These are phyloP conservation scores for Aspergillus terreus DNA, from an alignment of 2,329 filamentous ascomycete genomes.

Conservation along the genomic window DNA sequence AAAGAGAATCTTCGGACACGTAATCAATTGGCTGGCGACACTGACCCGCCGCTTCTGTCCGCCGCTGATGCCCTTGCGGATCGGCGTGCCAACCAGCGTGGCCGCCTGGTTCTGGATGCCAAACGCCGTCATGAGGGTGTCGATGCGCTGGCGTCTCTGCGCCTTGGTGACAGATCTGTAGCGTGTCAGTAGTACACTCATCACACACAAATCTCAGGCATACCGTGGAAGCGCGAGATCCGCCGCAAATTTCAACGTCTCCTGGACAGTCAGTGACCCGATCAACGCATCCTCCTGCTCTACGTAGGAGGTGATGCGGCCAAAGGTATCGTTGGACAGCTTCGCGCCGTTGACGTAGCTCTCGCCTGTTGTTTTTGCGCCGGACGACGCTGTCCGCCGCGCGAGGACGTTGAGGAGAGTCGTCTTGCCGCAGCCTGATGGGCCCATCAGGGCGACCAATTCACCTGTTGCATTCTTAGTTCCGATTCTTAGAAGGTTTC, in stretches of 20 bases:
- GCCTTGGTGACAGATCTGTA: conserved; percentile 48
- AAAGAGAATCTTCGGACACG: conserved; percentile 75
- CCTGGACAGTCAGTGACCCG: conserved; percentile 72
- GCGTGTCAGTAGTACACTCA: not conserved
- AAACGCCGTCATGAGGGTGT: conserved; percentile 66
- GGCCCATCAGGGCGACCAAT: conserved; percentile 77
- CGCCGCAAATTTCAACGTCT: conserved; percentile 76
- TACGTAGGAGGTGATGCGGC: conserved; percentile 69
- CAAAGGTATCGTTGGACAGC: conserved; percentile 55
- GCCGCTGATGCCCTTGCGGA: conserved; percentile 77
- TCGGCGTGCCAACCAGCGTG: conserved; percentile 74
- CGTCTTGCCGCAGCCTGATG: conserved; percentile 71
- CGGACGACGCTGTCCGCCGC: conserved; percentile 53
- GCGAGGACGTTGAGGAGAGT: conserved; percentile 79
- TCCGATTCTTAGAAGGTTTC: not conserved
- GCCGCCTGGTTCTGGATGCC: conserved; percentile 67
- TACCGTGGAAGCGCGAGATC: conserved; percentile 60
- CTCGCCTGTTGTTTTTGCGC: conserved; percentile 51
- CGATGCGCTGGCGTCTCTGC: conserved; percentile 61
- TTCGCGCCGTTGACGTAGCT: conserved; percentile 61
- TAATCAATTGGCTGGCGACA: conserved; percentile 77
- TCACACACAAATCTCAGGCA: conserved; percentile 6
- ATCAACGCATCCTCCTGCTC: conserved; percentile 86
- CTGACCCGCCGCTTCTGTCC: conserved; percentile 80
- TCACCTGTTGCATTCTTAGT: conserved; percentile 51